Percentiles rank a stretch among this genome's conserved stretches.
phyloP scores from a whole-genome alignment of 2,329 filamentous ascomycete genomes.

The Thermothelomyces thermophilus region DNA sequence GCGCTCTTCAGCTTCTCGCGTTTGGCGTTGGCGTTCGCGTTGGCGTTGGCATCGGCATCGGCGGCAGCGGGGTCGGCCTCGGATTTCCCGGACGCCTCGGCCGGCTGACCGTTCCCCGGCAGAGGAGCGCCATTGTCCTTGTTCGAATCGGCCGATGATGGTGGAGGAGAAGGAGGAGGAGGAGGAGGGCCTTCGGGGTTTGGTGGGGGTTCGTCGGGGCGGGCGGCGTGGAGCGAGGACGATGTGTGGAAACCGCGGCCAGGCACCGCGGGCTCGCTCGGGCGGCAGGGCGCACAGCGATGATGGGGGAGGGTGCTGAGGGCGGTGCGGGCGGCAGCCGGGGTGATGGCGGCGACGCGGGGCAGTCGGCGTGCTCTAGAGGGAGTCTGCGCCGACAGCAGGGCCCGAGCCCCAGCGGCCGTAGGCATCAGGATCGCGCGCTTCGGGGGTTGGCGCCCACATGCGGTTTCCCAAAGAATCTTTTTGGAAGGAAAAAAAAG shows the following conservation, averaged over 20 bases:
- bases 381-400: slow-evolving; percentile 21
- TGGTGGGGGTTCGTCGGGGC: slow-evolving; percentile 12
- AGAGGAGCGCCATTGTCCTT: slow-evolving; percentile 5
- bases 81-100: background rate
- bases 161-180: background rate
- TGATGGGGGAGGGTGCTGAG: too few relatives aligned
- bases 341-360: slow-evolving; percentile 10
- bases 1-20: slow-evolving; percentile 18
- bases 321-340: too few relatives aligned
- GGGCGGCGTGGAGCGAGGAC: slow-evolving; percentile 5
- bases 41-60: slow-evolving; percentile 1
- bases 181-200: background rate
- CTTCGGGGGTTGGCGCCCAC: slow-evolving; percentile 1
- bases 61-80: background rate
- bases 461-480: slow-evolving; percentile 9
- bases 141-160: slow-evolving; percentile 1
- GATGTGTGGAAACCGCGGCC: slow-evolving; percentile 19
- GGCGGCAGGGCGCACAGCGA: too few relatives aligned
- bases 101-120: slow-evolving; percentile 4
- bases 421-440: slow-evolving; percentile 21
- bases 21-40: slow-evolving; percentile 6
- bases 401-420: slow-evolving; percentile 24
- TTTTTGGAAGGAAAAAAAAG: background rate
- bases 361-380: slow-evolving; percentile 10
- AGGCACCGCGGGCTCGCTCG: too few relatives aligned